phyloP scores from a whole-genome alignment of 2,329 filamentous ascomycete genomes.

The Colletotrichum higginsianum region DNA sequence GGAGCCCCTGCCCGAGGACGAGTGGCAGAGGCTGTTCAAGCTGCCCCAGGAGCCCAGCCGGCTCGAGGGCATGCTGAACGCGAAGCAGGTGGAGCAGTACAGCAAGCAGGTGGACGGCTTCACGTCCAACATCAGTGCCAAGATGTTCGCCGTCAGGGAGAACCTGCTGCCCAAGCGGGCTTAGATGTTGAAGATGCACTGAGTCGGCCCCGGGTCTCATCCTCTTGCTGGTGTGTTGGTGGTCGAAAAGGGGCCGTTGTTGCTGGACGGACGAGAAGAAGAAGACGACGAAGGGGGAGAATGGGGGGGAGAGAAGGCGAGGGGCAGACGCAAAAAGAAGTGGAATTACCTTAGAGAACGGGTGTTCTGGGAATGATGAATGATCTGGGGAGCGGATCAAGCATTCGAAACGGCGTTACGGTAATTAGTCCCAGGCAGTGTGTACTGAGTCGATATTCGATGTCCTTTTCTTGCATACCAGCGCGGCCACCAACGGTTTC shows the following conservation, averaged over 20 bases:
- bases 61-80: constrained; percentile 94
- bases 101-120: constrained; percentile 97
- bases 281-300: background rate
- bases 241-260: background rate
- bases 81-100: constrained; percentile 97
- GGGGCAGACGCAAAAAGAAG: constrained; percentile 27
- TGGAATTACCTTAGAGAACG: constrained; percentile 39
- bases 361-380: constrained; percentile 43
- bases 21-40: constrained; percentile 99
- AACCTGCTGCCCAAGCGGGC: constrained; percentile 72
- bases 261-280: constrained; percentile 10
- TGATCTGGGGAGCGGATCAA: constrained; percentile 45
- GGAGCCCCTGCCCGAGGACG: constrained; percentile 89
- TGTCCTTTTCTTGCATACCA: constrained; percentile 42
- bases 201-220: constrained; percentile 11
- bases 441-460: constrained; percentile 43
- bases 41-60: constrained; percentile 94
- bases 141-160: constrained; percentile 97
- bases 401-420: constrained; percentile 45
- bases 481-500: constrained; percentile 4
- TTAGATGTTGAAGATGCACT: constrained; percentile 10
- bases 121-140: constrained; percentile 89
- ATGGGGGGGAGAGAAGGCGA: constrained; percentile 12
- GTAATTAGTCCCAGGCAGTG: constrained; percentile 43
- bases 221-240: constrained; percentile 2